Percentiles rank a stretch among this genome's conserved stretches.
These are phyloP conservation scores for Parascedosporium putredinis DNA, from an alignment of 2,329 filamentous ascomycete species.

Conservation along the genomic window DNA sequence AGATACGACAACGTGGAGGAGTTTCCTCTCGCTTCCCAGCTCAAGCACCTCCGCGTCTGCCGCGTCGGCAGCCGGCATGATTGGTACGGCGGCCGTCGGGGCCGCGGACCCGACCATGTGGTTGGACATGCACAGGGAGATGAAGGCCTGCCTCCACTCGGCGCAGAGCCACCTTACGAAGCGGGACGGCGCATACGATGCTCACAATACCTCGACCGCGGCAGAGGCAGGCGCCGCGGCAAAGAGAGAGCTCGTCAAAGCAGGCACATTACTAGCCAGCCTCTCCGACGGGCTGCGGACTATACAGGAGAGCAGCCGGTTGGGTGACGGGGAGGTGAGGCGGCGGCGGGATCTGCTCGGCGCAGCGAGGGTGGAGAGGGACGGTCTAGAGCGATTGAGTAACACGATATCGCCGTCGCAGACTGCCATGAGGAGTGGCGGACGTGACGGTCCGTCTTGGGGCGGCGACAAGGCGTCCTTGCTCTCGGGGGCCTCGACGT, in stretches of 20 bases:
- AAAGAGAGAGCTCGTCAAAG: conserved; percentile 61
- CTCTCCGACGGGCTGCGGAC: conserved; percentile 55
- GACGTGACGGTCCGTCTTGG: neutral
- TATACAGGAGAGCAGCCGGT: conserved; percentile 40
- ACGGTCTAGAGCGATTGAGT: conserved; percentile 64
- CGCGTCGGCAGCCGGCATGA: conserved; percentile 33
- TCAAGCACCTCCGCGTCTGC: conserved; percentile 37
- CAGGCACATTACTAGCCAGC: conserved; percentile 50
- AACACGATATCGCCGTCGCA: conserved; percentile 33
- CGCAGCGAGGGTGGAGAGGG: conserved; percentile 60
- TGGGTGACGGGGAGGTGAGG: conserved; percentile 67
- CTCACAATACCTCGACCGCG: conserved; percentile 30
- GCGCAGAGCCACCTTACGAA: conserved; percentile 55
- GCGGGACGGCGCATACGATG: conserved; percentile 44
- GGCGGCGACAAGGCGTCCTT: conserved; percentile 9
- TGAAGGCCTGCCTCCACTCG: conserved; percentile 62
- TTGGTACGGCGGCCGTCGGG: conserved; percentile 26
- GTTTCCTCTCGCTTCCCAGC: conserved; percentile 61
- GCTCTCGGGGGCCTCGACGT: conserved; percentile 15
- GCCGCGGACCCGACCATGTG: conserved; percentile 57
- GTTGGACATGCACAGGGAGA: conserved; percentile 65
- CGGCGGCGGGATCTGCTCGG: conserved; percentile 60
- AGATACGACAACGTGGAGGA: conserved; percentile 59
- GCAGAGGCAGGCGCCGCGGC: conserved; percentile 61
- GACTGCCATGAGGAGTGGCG: conserved; percentile 38